Conservation (phyloP, 2,329 filamentous ascomycete genomes). For the Westerdykella sp. region DNA sequence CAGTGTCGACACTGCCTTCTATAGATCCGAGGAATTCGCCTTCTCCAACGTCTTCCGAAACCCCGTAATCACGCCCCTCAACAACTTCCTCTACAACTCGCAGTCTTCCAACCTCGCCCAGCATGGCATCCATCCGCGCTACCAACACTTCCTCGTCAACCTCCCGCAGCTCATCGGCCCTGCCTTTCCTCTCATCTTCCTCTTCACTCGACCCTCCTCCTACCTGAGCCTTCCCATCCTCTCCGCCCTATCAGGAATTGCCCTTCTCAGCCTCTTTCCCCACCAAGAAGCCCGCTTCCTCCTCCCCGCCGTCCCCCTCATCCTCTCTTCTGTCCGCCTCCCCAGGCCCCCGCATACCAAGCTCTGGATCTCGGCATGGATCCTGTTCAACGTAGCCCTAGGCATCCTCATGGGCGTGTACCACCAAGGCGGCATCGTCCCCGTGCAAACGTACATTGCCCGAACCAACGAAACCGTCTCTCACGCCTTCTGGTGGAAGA, state of each 20-base stretch:
- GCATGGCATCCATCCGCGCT: slow-evolving; percentile 49
- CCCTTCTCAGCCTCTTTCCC: slow-evolving; percentile 65
- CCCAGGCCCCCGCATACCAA: slow-evolving; percentile 50
- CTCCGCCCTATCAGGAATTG: slow-evolving; percentile 66
- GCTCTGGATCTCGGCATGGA: slow-evolving; percentile 55
- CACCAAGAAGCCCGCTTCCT: slow-evolving; percentile 78
- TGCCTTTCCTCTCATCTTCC: slow-evolving; percentile 43
- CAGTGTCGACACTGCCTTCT: slow-evolving; percentile 79
- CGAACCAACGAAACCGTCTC: slow-evolving; percentile 59
- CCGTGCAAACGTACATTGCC: slow-evolving; percentile 68
- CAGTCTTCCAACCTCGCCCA: slow-evolving; percentile 45
- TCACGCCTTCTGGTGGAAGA: slow-evolving; percentile 77
- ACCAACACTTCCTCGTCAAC: slow-evolving; percentile 48
- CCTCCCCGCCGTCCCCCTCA: slow-evolving; percentile 67
- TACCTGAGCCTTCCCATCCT: slow-evolving; percentile 54
- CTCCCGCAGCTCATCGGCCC: slow-evolving; percentile 50
- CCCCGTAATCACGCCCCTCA: slow-evolving; percentile 47
- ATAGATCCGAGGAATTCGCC: slow-evolving; percentile 55
- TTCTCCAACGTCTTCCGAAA: slow-evolving; percentile 58
- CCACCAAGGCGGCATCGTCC: slow-evolving; percentile 73
- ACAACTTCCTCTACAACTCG: slow-evolving; percentile 49
- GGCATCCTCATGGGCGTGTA: slow-evolving; percentile 73
- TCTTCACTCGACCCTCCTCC: slow-evolving; percentile 42
- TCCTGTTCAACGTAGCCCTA: slow-evolving; percentile 62
- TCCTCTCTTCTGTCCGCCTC: slow-evolving; percentile 65